A percentile compares a stretch with the other conserved stretches of the same genome.
phyloP scores from a whole-genome alignment of 2,329 filamentous ascomycete species.

The Venturia nashicola region DNA sequence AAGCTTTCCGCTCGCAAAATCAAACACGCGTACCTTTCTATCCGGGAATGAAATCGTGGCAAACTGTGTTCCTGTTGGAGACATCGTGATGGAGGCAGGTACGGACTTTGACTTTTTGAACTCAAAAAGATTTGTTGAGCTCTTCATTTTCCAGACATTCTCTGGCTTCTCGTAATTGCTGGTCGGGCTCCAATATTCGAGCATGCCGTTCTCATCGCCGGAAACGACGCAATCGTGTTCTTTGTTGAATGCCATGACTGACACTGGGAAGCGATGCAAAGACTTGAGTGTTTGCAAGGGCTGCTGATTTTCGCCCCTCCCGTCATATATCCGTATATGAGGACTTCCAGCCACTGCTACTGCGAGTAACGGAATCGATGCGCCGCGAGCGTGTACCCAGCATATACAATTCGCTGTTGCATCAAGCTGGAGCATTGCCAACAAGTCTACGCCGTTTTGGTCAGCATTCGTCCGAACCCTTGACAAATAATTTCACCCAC shows the following conservation, averaged over 20 bases:
- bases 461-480: conserved; percentile 11
- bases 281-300: conserved; percentile 67
- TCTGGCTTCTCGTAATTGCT: conserved; percentile 80
- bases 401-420: conserved; percentile 69
- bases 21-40: conserved; percentile 83
- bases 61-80: conserved; percentile 75
- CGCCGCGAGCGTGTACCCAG: conserved; percentile 81
- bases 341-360: conserved; percentile 54
- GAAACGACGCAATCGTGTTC: conserved; percentile 83
- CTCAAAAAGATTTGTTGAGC: conserved; percentile 85
- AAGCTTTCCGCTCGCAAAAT: conserved; percentile 80
- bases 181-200: conserved; percentile 88
- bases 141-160: conserved; percentile 86
- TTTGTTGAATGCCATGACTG: conserved; percentile 81
- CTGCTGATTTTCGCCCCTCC: conserved; percentile 64
- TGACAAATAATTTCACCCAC: conserved; percentile 22
- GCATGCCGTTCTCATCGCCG: conserved; percentile 78
- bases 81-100: conserved; percentile 71
- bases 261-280: conserved; percentile 72
- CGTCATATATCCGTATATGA: conserved; percentile 78
- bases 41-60: conserved; percentile 87
- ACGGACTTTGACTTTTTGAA: conserved; percentile 92
- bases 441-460: conserved; percentile 44
- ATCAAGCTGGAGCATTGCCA: conserved; percentile 70
- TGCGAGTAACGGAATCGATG: conserved; percentile 76